Conservation (phyloP, 192 early-diverging fungal species). For the Coemansia sp. region DNA sequence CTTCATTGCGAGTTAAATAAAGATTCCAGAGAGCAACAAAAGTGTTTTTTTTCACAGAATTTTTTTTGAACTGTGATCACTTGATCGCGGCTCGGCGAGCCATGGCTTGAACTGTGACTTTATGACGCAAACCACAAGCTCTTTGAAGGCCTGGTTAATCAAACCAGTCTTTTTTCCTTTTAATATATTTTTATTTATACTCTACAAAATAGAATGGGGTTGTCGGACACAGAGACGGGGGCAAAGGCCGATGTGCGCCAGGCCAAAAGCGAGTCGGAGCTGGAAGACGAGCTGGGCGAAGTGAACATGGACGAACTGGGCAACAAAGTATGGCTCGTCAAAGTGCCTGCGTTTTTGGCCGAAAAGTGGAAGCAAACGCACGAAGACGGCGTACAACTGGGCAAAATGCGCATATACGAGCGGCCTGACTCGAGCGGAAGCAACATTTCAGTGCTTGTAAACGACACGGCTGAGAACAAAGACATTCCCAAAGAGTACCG, state of each 20-base stretch:
- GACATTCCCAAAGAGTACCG: conserved; percentile 84
- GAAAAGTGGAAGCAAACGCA: conserved; percentile 75
- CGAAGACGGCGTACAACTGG: conserved; percentile 69
- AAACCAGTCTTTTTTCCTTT: too few relatives aligned
- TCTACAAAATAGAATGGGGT: not conserved
- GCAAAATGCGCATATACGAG: conserved; percentile 76
- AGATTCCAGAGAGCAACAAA: not conserved
- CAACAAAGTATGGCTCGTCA: conserved; percentile 90
- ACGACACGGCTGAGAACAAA: conserved; percentile 58
- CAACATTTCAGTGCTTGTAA: conserved; percentile 68
- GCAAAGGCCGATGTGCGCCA: not conserved
- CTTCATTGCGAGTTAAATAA: not conserved
- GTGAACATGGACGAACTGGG: conserved; percentile 64
- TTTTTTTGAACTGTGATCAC: too few relatives aligned
- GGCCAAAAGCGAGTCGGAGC: conserved; percentile 12
- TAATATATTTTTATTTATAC: not conserved
- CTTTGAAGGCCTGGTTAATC: too few relatives aligned
- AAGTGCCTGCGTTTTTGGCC: conserved; percentile 87
- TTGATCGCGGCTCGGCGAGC: too few relatives aligned
- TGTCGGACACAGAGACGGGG: not conserved
- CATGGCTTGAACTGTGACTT: too few relatives aligned
- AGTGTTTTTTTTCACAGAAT: not conserved
- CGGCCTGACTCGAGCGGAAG: conserved; percentile 54
- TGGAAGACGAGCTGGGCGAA: conserved; percentile 69
- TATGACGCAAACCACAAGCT: too few relatives aligned